A percentile compares a stretch with the other conserved stretches of the same genome.
phyloP scores from a whole-genome alignment of 331 rosid species.

The Ulmus americana region DNA sequence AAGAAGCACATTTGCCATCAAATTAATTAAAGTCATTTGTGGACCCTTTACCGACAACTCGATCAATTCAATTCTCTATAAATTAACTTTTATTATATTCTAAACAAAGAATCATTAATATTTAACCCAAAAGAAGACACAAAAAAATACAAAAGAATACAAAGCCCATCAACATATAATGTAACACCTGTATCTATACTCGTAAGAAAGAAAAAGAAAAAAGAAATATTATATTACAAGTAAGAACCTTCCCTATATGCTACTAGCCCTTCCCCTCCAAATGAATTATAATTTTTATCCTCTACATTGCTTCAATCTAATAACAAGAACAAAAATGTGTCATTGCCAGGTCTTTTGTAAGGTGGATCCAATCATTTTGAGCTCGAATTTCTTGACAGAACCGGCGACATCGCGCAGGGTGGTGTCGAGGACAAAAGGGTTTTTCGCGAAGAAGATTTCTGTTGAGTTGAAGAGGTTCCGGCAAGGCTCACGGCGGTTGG shows the following conservation, averaged over 20 bases:
- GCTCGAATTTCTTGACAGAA: slow-evolving; percentile 77
- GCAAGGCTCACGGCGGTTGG: slow-evolving; percentile 67
- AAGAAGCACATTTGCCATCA: neutral
- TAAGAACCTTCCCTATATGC: slow-evolving; percentile 1
- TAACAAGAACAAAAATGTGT: neutral
- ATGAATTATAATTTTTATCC: slow-evolving; percentile 14
- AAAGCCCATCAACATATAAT: slow-evolving; percentile 11
- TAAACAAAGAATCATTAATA: slow-evolving; percentile 9
- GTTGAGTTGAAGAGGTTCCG: slow-evolving; percentile 46
- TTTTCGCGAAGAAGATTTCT: slow-evolving; percentile 35
- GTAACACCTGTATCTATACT: slow-evolving; percentile 26
- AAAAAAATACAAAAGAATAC: neutral
- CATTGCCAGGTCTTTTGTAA: slow-evolving; percentile 51
- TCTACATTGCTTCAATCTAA: slow-evolving; percentile 5
- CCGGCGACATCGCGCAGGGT: slow-evolving; percentile 66
- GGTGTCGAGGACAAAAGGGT: slow-evolving; percentile 59
- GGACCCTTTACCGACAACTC: slow-evolving; percentile 2
- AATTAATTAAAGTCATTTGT: neutral
- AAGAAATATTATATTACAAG: slow-evolving; percentile 20
- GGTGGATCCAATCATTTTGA: slow-evolving; percentile 66
- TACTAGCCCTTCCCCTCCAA: slow-evolving; percentile 3
- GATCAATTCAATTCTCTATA: neutral
- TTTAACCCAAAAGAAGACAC: neutral
- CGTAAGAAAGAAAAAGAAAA: neutral
- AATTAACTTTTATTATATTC: neutral